phyloP scores from a whole-genome alignment of 768 basidiomycete species.

The Leccinum pellstonianum region DNA sequence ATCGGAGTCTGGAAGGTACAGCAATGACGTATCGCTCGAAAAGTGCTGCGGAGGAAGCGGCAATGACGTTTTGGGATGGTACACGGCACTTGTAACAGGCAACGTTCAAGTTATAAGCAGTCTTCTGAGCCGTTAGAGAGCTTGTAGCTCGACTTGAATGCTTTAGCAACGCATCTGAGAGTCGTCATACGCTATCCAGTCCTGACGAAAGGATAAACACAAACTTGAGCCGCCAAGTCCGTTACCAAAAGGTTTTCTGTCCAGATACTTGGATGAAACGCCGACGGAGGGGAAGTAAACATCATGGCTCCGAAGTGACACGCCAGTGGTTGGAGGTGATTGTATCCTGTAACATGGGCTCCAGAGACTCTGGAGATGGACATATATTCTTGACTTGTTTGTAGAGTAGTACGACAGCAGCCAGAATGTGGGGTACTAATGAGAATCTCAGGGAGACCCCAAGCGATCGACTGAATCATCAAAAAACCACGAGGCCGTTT shows the following conservation, averaged over 20 bases:
- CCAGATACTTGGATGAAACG: neutral
- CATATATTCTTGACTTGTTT: neutral
- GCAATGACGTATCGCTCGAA: too few relatives aligned
- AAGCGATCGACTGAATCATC: neutral
- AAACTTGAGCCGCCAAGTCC: too few relatives aligned
- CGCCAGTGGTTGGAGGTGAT: neutral
- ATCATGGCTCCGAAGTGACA: neutral
- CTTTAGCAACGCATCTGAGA: too few relatives aligned
- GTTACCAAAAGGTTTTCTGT: neutral
- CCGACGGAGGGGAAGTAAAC: neutral
- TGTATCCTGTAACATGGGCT: neutral
- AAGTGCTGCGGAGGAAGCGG: too few relatives aligned
- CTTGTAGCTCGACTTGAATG: too few relatives aligned
- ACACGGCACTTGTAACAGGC: too few relatives aligned
- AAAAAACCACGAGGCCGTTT: neutral
- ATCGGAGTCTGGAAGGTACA: too few relatives aligned
- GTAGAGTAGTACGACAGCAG: neutral
- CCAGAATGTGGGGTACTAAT: neutral
- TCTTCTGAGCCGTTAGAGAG: too few relatives aligned
- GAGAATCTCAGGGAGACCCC: too few relatives aligned
- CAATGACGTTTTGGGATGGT: too few relatives aligned
- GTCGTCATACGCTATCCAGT: too few relatives aligned
- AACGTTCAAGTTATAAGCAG: too few relatives aligned
- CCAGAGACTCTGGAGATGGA: neutral
- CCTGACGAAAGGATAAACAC: neutral